Evolutionary conservation across 2,329 filamentous ascomycete genomes (phyloP), one percentile per base, ranked within the genome.

Genomic region (Magnaporthales sp.): DNA sequence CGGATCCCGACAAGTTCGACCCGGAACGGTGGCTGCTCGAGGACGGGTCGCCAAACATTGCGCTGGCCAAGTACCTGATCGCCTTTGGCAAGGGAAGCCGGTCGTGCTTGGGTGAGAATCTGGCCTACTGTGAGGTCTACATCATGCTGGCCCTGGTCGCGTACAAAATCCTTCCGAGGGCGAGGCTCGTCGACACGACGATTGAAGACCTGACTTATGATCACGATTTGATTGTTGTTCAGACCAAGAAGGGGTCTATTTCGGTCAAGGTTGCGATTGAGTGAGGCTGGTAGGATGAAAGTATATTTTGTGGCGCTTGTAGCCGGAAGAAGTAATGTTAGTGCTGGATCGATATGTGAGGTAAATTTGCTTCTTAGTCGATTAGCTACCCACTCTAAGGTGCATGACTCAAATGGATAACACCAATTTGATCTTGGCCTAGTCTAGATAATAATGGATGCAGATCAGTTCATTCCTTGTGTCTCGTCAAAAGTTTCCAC

Each of bases 1-100:
- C 79, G 0, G 71, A 80, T 3, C 75, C 79, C 0, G 71, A 79
- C 54, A 67, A 70, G 0, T 83, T 79, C 66, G 62, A 69, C 3
- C 80, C 80, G 0, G 77, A 80, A 56, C 75, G 80, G 3, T 82
- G 77, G 75, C 68, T 81, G 4, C 76, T 76, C 46, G 72, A 74
- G 30, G 69, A 75, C 27, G 70, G 70, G 64, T 66, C 73, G 31
- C 69, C 68, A 31, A 73, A 73, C 4, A 75, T 74, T 60, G 69
- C 72, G 1, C 67, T 80, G 0, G 75, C 80, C 30, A 73, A 73
- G n/a, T 75, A 74, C 56, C 74, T 81, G 60, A 72, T 81, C 15
- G 66, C 78, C 1, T 83, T 82, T 68, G 77, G 75, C 3, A 79
- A 76, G 63, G 80, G 79, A 1, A 73, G 74, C 4, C 70, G 80